Conservation (phyloP, 768 basidiomycete genomes). For the Pleurotus giganteus region DNA sequence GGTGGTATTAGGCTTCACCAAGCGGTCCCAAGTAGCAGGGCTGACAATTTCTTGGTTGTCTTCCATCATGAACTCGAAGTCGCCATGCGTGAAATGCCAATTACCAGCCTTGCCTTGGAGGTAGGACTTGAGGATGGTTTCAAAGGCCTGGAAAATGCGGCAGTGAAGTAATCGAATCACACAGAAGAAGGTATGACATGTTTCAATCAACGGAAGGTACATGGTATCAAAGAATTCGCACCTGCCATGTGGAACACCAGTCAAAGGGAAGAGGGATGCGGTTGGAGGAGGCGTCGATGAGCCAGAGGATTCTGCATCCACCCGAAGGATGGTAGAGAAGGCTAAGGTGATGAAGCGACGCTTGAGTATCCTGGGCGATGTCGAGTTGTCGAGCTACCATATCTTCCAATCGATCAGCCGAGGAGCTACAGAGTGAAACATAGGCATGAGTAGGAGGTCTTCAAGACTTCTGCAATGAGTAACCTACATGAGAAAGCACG, state of each 20-base stretch:
- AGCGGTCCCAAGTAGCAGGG: neutral
- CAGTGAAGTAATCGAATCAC: neutral
- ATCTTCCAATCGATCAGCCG: neutral
- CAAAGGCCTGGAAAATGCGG: neutral
- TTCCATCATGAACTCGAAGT: neutral
- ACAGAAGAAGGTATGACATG: neutral
- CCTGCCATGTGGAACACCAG: neutral
- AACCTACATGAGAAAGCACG: neutral
- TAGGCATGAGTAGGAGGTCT: neutral
- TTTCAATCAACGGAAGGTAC: neutral
- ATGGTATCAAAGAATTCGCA: neutral
- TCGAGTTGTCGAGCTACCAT: neutral
- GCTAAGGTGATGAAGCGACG: neutral
- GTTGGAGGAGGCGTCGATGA: slow-evolving; percentile 1
- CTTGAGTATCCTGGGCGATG: neutral
- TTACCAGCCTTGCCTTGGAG: neutral
- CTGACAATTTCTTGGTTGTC: slow-evolving; percentile 1
- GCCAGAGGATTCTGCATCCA: neutral
- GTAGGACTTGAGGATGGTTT: neutral
- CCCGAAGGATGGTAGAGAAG: neutral
- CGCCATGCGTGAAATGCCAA: neutral
- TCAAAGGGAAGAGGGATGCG: neutral
- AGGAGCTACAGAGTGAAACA: neutral
- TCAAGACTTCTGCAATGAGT: too few species aligned
- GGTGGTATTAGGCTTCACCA: neutral